Base-by-base conservation (phyloP, 2,329 filamentous ascomycete species). In the Fusarium liriodendri region DNA sequence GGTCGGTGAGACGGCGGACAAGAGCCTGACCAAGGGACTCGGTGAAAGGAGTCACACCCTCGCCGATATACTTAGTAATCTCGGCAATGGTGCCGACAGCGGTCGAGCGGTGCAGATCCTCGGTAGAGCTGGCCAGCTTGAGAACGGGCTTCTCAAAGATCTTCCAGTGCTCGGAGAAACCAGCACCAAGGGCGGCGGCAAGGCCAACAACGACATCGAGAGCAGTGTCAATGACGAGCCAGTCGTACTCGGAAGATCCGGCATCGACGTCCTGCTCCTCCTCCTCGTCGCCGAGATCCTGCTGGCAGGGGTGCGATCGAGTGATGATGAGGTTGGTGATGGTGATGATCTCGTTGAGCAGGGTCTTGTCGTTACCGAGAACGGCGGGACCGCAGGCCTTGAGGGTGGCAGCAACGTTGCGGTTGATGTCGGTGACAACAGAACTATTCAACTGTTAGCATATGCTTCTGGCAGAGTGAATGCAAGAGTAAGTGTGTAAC, bases 191-290 rank as follows among this genome's bases (percentile, higher is more conserved):
- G 35, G 95, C 95, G 55, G 91, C 90, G 22, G 95, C 92, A 45
- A 98, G 89, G 40, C 94, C 95, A 61, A 95, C 94, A 60, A 98
- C 88, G 55, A 97, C 95, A 75, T 98, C 97, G 64, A 98, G 90
- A 38, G 95, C 95, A 11, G 95, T 98, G 85, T 99, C 97, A 64
- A 98, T 93, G 61, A 98, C 93, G 20, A 98, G 90, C 97, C 97
- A 98, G 86, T 98, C 97, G 79, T 97, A 98, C 85, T 99, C 97
- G 3, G 96, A 97, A 33, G 93, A 93, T 81, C 95, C 96, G 63
- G 86, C 86, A 65, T 93, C 90, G 11, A 91, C 87, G n/a, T 92
- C 91, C 65, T 91, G 89, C 71, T 93, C 90, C 77, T 96, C 95
- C 65, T 94, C 93, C 71, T 94, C 92, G 69, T 94, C 93, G 54